These are phyloP conservation scores for Ascochyta koolunga DNA, from an alignment of 2,329 filamentous ascomycete species.

Conservation along the genomic window DNA sequence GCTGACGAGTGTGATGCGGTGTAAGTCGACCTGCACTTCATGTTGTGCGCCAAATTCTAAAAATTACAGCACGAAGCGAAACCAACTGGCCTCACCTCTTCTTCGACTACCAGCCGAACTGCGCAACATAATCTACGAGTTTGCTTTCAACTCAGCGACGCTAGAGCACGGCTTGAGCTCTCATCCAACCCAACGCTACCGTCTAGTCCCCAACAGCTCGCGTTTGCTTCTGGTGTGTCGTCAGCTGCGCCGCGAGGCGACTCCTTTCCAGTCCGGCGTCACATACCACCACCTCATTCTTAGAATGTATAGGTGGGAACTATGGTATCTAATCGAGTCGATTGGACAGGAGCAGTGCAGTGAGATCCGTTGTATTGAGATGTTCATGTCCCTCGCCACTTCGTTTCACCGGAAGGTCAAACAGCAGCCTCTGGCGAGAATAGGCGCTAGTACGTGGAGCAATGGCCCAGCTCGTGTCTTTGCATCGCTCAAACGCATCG, in stretches of 20 bases:
- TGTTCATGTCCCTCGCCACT: neutral
- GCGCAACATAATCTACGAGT: conserved; percentile 12
- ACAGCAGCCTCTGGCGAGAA: neutral
- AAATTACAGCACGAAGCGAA: neutral
- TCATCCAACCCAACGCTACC: neutral
- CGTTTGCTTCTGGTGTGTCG: neutral
- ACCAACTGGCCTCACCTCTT: neutral
- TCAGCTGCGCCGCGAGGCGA: neutral
- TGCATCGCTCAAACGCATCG: neutral
- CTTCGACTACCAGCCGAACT: conserved; percentile 16
- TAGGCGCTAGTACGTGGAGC: neutral
- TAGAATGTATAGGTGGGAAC: neutral
- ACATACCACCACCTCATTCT: neutral
- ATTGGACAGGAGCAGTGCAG: neutral
- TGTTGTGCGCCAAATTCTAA: neutral
- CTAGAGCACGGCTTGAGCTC: neutral
- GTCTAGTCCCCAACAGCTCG: neutral
- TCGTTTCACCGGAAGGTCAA: neutral
- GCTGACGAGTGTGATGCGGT: neutral
- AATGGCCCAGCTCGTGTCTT: neutral
- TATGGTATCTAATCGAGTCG: neutral
- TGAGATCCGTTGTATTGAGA: neutral
- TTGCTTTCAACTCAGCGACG: neutral
- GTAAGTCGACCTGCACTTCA: neutral
- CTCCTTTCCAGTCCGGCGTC: neutral